Evolutionary conservation across 2,329 filamentous ascomycete genomes (phyloP).

Genomic region (Trichoderma harzianum): DNA sequence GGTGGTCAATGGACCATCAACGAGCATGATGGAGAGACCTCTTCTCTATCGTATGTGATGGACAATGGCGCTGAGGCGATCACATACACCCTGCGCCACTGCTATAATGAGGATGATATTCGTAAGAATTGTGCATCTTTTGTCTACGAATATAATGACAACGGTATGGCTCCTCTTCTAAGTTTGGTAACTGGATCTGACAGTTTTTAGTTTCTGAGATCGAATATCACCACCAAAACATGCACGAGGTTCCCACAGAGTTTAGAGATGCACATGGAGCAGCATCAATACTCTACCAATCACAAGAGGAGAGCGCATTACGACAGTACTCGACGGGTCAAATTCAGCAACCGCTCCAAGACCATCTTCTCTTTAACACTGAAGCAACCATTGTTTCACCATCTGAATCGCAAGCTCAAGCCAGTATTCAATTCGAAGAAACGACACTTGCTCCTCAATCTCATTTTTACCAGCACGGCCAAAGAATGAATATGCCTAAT

Average conservation of each 20-base stretch:
- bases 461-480: neutral
- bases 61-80: neutral
- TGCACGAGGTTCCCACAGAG: neutral
- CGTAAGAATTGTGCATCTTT: neutral
- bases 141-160: neutral
- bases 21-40: conserved; percentile 15
- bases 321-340: neutral
- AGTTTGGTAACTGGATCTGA: neutral
- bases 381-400: neutral
- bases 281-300: neutral
- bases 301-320: neutral
- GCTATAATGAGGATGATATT: neutral
- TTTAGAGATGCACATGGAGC: neutral
- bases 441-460: neutral
- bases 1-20: conserved; percentile 21
- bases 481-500: neutral
- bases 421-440: neutral
- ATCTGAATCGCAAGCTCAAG: neutral
- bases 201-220: neutral
- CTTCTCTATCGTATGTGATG: neutral
- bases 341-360: neutral
- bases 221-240: neutral
- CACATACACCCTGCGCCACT: neutral
- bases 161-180: neutral
- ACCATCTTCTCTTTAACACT: neutral